These are phyloP conservation scores for Agrostemma githago DNA, from an alignment of 148 eudicot species.

Conservation along the genomic window DNA sequence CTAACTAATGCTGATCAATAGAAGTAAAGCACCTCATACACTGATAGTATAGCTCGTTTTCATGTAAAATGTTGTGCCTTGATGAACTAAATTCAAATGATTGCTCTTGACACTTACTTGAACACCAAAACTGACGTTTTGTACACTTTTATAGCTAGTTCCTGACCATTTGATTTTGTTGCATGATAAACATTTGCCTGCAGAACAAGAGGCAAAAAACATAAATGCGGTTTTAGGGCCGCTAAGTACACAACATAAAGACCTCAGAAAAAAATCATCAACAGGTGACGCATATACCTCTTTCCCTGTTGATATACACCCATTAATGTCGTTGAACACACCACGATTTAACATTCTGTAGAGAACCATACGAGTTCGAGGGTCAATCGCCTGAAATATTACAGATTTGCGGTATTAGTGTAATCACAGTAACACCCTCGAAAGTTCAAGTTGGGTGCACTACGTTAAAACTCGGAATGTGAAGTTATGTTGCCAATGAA, in stretches of 20 bases:
- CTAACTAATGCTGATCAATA: not conserved
- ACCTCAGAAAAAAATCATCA: not conserved
- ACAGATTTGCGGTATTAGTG: constrained; percentile 6
- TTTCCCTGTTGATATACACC: constrained; percentile 97
- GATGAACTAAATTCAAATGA: not conserved
- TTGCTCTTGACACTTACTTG: constrained; percentile 51
- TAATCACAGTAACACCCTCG: not conserved
- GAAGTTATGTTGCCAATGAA: not conserved
- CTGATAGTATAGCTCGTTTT: not conserved
- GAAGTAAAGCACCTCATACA: not conserved
- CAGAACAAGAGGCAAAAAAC: constrained; percentile 13
- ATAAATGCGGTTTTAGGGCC: not conserved
- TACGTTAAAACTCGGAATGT: not conserved
- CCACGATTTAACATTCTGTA: constrained; percentile 96
- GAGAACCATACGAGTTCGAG: constrained; percentile 95
- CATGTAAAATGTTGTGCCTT: not conserved
- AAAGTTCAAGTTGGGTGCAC: not conserved
- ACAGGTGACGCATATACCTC: constrained; percentile 41
- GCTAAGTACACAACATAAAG: not conserved
- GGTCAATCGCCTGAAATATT: constrained; percentile 80
- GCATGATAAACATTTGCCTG: constrained; percentile 99
- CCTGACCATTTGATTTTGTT: constrained; percentile 81
- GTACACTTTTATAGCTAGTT: constrained; percentile 88
- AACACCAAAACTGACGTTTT: constrained; percentile 94
- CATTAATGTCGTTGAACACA: constrained; percentile 81